Conservation (phyloP, 2,329 filamentous ascomycete genomes). For the Bertia moriformis region DNA sequence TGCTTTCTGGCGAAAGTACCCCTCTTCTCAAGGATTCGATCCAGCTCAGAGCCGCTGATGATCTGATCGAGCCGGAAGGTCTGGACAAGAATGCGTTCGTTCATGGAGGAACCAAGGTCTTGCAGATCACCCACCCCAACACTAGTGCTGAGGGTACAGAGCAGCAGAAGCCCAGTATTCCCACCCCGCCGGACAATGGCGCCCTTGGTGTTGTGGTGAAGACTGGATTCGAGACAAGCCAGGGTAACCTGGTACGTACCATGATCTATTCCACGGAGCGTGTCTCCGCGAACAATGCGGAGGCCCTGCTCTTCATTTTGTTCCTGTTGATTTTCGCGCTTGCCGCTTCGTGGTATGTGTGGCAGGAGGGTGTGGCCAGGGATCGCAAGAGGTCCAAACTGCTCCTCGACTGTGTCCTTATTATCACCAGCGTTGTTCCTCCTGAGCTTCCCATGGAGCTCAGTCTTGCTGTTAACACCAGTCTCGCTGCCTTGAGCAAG, state of each 20-base stretch:
- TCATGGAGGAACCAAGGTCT: constrained; percentile 91
- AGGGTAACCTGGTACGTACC: constrained; percentile 90
- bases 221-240: constrained; percentile 96
- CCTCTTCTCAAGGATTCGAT: constrained; percentile 92
- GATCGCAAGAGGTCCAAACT: constrained; percentile 96
- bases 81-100: constrained; percentile 94
- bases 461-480: constrained; percentile 92
- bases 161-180: constrained; percentile 65
- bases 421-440: constrained; percentile 95
- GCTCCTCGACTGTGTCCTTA: constrained; percentile 89
- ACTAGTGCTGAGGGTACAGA: constrained; percentile 34
- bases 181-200: constrained; percentile 77
- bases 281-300: constrained; percentile 93
- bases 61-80: constrained; percentile 69
- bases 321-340: constrained; percentile 93
- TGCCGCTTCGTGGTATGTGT: constrained; percentile 97
- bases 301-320: constrained; percentile 92
- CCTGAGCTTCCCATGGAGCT: constrained; percentile 97
- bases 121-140: constrained; percentile 83
- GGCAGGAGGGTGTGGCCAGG: constrained; percentile 86
- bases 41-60: constrained; percentile 73
- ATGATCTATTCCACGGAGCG: constrained; percentile 99
- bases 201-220: constrained; percentile 89
- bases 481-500: constrained; percentile 82
- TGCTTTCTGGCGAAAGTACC: constrained; percentile 96